A percentile compares a stretch with the other conserved stretches of the same genome.
These are phyloP conservation scores for Fonsecaea erecta DNA, from an alignment of 2,329 filamentous ascomycete genomes.

Conservation along the genomic window DNA sequence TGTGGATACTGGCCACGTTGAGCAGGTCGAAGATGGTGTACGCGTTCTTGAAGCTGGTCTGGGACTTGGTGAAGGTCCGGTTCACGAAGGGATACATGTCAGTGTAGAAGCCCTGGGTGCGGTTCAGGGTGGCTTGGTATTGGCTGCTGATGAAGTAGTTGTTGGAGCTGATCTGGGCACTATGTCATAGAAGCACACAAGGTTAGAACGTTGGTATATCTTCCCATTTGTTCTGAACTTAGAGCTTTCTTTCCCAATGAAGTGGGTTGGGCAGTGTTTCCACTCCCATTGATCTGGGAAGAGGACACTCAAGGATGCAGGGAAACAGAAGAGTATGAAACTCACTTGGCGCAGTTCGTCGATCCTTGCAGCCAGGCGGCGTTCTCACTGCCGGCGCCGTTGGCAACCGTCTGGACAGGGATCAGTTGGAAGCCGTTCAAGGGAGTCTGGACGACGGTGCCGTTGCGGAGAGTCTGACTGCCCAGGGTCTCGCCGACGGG, in stretches of 20 bases:
- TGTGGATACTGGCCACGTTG: constrained; percentile 67
- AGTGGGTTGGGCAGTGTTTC: neutral
- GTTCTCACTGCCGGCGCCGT: constrained; percentile 64
- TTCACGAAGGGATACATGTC: constrained; percentile 59
- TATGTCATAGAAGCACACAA: neutral
- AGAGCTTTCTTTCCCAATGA: neutral
- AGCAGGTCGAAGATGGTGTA: constrained; percentile 69
- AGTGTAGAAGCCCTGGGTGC: constrained; percentile 60
- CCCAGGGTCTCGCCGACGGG: constrained; percentile 63
- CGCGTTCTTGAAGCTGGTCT: constrained; percentile 65
- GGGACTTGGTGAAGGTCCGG: constrained; percentile 52
- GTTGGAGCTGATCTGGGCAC: constrained; percentile 58
- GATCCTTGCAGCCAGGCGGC: constrained; percentile 63
- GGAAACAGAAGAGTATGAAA: neutral
- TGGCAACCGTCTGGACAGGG: constrained; percentile 67
- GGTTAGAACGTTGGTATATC: neutral
- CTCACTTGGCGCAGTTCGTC: constrained; percentile 54
- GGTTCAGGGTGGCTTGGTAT: constrained; percentile 54
- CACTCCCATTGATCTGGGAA: neutral
- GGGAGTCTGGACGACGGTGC: constrained; percentile 67
- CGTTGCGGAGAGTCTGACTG: constrained; percentile 71
- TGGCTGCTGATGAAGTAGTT: constrained; percentile 59
- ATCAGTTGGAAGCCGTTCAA: constrained; percentile 84
- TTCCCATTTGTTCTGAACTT: neutral
- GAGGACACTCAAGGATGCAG: neutral